Evolutionary conservation across 106 monocot genomes (phyloP), one percentile per base, ranked within the genome.

Genomic region (Dioscorea alata): DNA sequence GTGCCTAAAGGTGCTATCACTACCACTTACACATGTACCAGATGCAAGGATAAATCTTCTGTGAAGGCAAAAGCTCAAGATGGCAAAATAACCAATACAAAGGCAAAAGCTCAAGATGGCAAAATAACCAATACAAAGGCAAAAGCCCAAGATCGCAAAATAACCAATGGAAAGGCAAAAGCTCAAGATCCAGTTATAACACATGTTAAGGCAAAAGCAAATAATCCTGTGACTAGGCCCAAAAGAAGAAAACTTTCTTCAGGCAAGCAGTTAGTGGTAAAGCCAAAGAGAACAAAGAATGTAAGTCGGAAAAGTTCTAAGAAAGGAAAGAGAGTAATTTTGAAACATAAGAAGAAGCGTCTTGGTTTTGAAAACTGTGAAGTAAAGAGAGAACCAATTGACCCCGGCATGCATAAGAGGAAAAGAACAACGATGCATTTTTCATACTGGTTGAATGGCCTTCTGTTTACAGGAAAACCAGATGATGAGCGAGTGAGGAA

Each of bases 381-480:
- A n/a, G n/a, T n/a, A n/a, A n/a, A n/a, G n/a, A n/a, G n/a, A n/a
- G n/a, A n/a, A n/a, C n/a, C n/a, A n/a, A 70, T 61, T 65, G 53
- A 13, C n/a, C 33, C 65, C 6, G 57, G 33, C 34, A 88, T 79
- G 81, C 64, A 22, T 59, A 89, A 80, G 76, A 73, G 82, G 60
- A 92, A 76, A 69, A 83, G 96, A 78, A 86, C 92, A 53, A 50
- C 72, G 63, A 58, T 74, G 24, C 65, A 69, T 14, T 70, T 76
- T 77, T 80, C 92, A 7, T 89, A 86, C 80, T 96, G 96, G 96
- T 58, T 86, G 60, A 84, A 92, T 80, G 96, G 96, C 25, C 80
- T 96, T 60, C 63, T 74, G 18, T 89, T 92, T 92, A 59, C 86
- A 61, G 56, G 59, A 4, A 86, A 86, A 60, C 21, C 62, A 67